These are phyloP conservation scores for Ogataea dorogensis DNA, from an alignment of 805 yeast genomes.

Conservation along the genomic window DNA sequence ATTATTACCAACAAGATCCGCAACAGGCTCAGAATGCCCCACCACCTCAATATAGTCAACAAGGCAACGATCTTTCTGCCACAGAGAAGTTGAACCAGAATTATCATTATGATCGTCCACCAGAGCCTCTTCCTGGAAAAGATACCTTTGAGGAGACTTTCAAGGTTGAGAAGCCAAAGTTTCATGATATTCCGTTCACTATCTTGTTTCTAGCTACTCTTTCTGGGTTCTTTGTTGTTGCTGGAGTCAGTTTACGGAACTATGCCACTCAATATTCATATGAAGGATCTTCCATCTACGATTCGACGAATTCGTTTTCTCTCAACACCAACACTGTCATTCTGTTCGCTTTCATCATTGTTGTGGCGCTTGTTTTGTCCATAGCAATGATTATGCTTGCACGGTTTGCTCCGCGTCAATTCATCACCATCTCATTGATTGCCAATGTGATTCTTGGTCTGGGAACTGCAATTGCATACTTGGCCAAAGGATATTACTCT, in stretches of 20 bases:
- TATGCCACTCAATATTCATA: slow-evolving; percentile 53
- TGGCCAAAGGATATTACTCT: slow-evolving; percentile 66
- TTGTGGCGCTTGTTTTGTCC: slow-evolving; percentile 59
- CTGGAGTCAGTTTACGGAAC: slow-evolving; percentile 65
- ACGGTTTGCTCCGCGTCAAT: slow-evolving; percentile 59
- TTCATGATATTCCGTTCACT: slow-evolving; percentile 71
- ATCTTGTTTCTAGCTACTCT: slow-evolving; percentile 43
- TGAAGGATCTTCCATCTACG: slow-evolving; percentile 65
- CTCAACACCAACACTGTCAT: slow-evolving; percentile 74
- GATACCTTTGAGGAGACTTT: slow-evolving; percentile 64
- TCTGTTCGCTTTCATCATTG: slow-evolving; percentile 63
- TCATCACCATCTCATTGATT: slow-evolving; percentile 67
- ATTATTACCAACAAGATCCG: slow-evolving; percentile 16
- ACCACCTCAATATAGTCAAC: slow-evolving; percentile 17
- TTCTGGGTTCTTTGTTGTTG: slow-evolving; percentile 67
- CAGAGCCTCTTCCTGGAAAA: slow-evolving; percentile 33
- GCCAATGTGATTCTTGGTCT: slow-evolving; percentile 65
- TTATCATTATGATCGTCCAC: slow-evolving; percentile 23
- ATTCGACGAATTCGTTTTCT: slow-evolving; percentile 50
- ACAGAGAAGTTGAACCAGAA: slow-evolving; percentile 17
- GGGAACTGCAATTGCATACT: slow-evolving; percentile 74
- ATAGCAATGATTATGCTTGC: slow-evolving; percentile 57
- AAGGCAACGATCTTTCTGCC: slow-evolving; percentile 12
- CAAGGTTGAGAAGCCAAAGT: slow-evolving; percentile 57
- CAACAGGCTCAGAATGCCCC: slow-evolving; percentile 9